phyloP scores from a whole-genome alignment of 2,329 filamentous ascomycete species.

The Lecanoromycetidae sp. region DNA sequence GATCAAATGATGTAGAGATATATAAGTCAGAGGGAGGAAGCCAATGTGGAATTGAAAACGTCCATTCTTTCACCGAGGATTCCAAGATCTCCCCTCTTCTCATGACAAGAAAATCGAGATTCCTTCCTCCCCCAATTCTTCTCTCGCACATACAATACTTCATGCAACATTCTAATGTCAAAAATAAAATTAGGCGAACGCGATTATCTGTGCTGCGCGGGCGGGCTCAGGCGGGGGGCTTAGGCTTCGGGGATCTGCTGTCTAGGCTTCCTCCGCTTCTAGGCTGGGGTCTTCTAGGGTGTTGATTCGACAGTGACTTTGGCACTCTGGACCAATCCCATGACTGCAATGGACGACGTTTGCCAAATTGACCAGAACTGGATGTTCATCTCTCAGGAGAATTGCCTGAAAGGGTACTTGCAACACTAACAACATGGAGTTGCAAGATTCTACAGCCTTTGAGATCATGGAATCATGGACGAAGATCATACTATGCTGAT shows the following conservation, averaged over 20 bases:
- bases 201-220: too few relatives aligned
- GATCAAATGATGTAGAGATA: neutral
- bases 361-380: neutral
- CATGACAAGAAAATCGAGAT: too few relatives aligned
- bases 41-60: neutral
- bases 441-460: too few relatives aligned
- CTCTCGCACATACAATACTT: too few relatives aligned
- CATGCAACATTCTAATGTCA: too few relatives aligned
- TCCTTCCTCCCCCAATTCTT: too few relatives aligned
- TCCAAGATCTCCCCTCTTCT: neutral
- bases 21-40: neutral
- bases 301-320: constrained; percentile 1
- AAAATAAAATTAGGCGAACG: too few relatives aligned
- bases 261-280: too few relatives aligned
- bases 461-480: too few relatives aligned
- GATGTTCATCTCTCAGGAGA: neutral
- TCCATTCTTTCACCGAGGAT: neutral
- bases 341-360: neutral
- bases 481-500: neutral
- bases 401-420: too few relatives aligned
- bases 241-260: too few relatives aligned
- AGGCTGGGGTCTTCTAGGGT: constrained; percentile 3
- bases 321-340: constrained; percentile 2
- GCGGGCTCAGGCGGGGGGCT: too few relatives aligned
- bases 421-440: neutral